These are phyloP conservation scores for Melanogaster broomeanus DNA, from an alignment of 768 basidiomycete species.

Conservation along the genomic window DNA sequence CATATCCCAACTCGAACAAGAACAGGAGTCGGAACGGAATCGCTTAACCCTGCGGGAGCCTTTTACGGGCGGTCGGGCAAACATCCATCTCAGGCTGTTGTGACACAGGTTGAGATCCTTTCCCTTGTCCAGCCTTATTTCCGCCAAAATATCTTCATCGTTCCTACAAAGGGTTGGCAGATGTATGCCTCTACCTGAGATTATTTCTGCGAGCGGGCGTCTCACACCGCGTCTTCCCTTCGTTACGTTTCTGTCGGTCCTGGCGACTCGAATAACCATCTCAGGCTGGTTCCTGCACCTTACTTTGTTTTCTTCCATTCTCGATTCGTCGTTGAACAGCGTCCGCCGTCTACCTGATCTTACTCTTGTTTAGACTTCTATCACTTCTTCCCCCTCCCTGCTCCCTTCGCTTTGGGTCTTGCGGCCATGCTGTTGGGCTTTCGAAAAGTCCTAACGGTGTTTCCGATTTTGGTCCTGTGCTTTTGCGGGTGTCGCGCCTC, in stretches of 20 bases:
- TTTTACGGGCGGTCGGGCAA: too few relatives aligned
- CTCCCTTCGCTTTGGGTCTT: not conserved
- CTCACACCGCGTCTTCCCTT: not conserved
- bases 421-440: constrained; percentile 12
- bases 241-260: not conserved
- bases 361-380: not conserved
- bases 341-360: not conserved
- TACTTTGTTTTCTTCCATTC: not conserved
- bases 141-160: not conserved
- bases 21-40: too few relatives aligned
- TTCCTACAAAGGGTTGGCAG: too few relatives aligned
- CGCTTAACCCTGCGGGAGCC: too few relatives aligned
- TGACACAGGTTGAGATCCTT: not conserved
- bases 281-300: constrained; percentile 17
- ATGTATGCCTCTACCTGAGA: not conserved
- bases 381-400: not conserved
- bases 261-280: constrained; percentile 6
- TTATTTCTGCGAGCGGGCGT: constrained; percentile 1
- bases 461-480: constrained; percentile 1
- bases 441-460: constrained; percentile 3
- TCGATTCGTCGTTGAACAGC: not conserved
- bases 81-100: too few relatives aligned
- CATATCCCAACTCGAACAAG: too few relatives aligned
- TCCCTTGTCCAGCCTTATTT: not conserved
- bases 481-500: constrained; percentile 3